These are phyloP conservation scores for Pythium oligandrum DNA, from an alignment of 352 stramenopile genomes.

Conservation along the genomic window DNA sequence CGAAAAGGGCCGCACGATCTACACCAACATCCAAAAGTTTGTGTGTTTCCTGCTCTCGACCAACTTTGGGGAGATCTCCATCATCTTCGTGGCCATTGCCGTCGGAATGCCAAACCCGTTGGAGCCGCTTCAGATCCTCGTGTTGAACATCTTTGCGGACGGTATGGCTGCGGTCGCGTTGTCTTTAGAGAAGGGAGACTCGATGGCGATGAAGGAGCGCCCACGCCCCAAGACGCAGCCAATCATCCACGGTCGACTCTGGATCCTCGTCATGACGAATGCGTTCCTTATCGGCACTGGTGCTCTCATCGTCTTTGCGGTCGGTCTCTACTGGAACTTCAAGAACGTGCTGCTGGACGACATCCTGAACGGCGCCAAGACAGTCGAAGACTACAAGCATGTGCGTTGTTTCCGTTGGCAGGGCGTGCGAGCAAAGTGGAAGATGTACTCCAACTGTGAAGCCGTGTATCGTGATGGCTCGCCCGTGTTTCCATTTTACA, in stretches of 20 bases:
- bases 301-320: slow-evolving; percentile 24
- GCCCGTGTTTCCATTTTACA: slow-evolving; percentile 12
- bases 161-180: slow-evolving; percentile 33
- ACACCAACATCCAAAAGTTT: slow-evolving; percentile 95
- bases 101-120: slow-evolving; percentile 61
- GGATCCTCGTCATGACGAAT: slow-evolving; percentile 25
- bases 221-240: slow-evolving; percentile 23
- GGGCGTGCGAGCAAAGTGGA: slow-evolving; percentile 16
- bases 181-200: slow-evolving; percentile 30
- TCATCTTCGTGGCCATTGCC: slow-evolving; percentile 40
- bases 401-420: slow-evolving; percentile 23
- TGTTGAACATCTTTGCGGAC: slow-evolving; percentile 95
- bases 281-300: slow-evolving; percentile 24
- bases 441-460: slow-evolving; percentile 24
- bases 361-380: slow-evolving; percentile 20
- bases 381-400: slow-evolving; percentile 18
- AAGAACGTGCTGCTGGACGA: slow-evolving; percentile 23
- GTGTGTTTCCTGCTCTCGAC: slow-evolving; percentile 93
- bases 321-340: slow-evolving; percentile 33
- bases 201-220: slow-evolving; percentile 17
- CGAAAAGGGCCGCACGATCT: slow-evolving; percentile 91
- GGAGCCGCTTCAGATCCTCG: slow-evolving; percentile 93
- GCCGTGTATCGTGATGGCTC: slow-evolving; percentile 20
- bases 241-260: slow-evolving; percentile 32
- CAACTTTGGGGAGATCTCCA: slow-evolving; percentile 88